Base-by-base conservation (phyloP, 2,329 filamentous ascomycete genomes). In the Fusarium graminum region DNA sequence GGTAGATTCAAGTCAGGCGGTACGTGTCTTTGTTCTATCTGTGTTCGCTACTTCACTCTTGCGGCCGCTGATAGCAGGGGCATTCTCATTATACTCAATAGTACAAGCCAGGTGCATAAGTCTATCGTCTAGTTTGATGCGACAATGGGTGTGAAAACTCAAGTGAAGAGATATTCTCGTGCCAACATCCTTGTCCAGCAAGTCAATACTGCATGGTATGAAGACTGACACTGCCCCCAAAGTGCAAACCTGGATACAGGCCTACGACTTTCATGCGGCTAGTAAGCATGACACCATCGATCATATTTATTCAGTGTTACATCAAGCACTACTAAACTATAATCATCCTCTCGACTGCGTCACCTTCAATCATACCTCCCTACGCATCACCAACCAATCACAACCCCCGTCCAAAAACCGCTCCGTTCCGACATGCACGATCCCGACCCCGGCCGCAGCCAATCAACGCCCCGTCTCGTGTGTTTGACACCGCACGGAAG, bases 391-490 rank as follows among this genome's bases (percentile, higher is more conserved):
- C 56, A 5, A 34, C 56, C 32, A 63, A 40, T 49, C 3, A 63
- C 11, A 40, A 17, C 12, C 26, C 43, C 17, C 52, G 34, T 11
- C 16, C 16, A n/a, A 9, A 16, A 7, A 45, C 45, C 59, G 43
- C 43, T 49, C 43, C 16, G 41, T 63, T 58, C 43, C 59, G 59
- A 44, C 46, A 44, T 62, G 43, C 59, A 62, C 52, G 50, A 57
- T 63, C 59, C 56, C 47, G 47, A 40, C 40, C 32, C 42, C 26
- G n/a, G 34, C 3, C 22, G 4, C 19, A 25, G 2, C 59, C 59
- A 63, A 63, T 63, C 4, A 38, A 28, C 43, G 22, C 13, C 1
- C 4, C 14, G 8, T 16, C 4, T 16, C 38, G 40, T 40, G 32
- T 56, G 43, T 50, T 28, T 44, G 32, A 63, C 43, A 49, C 59